Percentiles rank a stretch among this genome's conserved stretches.
These are phyloP conservation scores for Calonectria hongkongensis DNA, from an alignment of 2,329 filamentous ascomycete genomes.

Conservation along the genomic window DNA sequence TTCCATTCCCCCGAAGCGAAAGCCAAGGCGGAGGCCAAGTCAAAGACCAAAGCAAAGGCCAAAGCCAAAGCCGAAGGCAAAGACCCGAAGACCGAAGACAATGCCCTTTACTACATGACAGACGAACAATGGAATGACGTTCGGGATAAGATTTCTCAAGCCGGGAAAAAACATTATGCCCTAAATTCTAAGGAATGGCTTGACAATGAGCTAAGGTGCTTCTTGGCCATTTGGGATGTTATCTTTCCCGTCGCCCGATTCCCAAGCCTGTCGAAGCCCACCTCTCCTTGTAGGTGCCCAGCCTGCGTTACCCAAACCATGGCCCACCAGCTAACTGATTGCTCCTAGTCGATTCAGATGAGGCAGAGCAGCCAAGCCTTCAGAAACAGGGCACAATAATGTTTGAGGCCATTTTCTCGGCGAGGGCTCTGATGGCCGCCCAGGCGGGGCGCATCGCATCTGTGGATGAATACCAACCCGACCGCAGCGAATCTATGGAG, in stretches of 20 bases:
- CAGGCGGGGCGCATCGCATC: neutral
- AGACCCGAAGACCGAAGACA: conserved; percentile 1
- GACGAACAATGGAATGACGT: neutral
- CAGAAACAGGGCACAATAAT: neutral
- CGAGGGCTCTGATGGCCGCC: neutral
- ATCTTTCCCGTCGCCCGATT: neutral
- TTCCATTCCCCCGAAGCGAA: neutral
- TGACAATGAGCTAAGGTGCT: neutral
- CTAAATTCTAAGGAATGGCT: neutral
- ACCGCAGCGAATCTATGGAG: neutral
- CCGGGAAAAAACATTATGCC: neutral
- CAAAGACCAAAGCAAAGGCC: neutral
- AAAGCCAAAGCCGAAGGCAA: neutral
- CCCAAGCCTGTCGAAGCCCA: neutral
- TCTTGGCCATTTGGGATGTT: conserved; percentile 18
- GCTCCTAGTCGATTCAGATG: neutral
- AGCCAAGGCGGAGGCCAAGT: neutral
- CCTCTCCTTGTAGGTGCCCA: neutral
- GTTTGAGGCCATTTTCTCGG: neutral
- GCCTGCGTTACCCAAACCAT: too few species aligned
- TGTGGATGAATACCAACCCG: neutral
- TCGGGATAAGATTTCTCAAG: neutral
- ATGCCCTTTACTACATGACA: conserved; percentile 13
- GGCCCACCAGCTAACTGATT: neutral
- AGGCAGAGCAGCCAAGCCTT: neutral